phyloP scores from a whole-genome alignment of 345 rosid species.

The Gossypium turneri region DNA sequence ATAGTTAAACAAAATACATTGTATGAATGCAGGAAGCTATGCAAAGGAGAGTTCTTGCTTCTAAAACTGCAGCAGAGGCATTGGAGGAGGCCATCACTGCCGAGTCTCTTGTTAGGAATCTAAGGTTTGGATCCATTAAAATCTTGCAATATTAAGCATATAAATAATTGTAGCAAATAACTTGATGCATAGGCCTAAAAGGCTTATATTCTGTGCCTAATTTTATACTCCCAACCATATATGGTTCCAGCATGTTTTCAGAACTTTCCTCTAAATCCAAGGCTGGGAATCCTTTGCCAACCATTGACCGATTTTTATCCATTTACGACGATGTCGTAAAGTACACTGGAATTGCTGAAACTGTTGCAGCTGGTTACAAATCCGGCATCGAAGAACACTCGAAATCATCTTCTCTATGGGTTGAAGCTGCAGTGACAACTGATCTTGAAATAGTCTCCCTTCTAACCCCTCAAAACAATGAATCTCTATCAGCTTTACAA shows the following conservation, averaged over 20 bases:
- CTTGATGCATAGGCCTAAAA: background rate
- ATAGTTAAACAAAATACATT: background rate
- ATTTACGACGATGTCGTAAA: conserved; percentile 55
- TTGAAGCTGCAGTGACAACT: conserved; percentile 86
- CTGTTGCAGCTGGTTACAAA: conserved; percentile 37
- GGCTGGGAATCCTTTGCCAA: conserved; percentile 63
- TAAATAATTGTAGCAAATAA: background rate
- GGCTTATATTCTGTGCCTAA: background rate
- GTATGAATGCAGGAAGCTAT: conserved; percentile 62
- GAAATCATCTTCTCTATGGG: conserved; percentile 66
- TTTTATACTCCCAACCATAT: background rate
- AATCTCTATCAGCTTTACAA: conserved; percentile 35
- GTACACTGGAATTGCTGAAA: conserved; percentile 36
- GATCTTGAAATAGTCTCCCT: conserved; percentile 75
- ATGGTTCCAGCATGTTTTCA: conserved; percentile 67
- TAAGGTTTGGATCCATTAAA: conserved; percentile 44
- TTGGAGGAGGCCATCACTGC: conserved; percentile 82
- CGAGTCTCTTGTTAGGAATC: conserved; percentile 63
- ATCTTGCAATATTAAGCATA: background rate
- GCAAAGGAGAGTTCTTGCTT: conserved; percentile 69
- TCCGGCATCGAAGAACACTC: conserved; percentile 39
- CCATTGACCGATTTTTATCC: conserved; percentile 53
- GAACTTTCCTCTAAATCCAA: conserved; percentile 65
- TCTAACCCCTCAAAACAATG: conserved; percentile 34
- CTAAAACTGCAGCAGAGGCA: conserved; percentile 80